These are phyloP conservation scores for Cercospora sp. DNA, from an alignment of 2,329 filamentous ascomycete genomes.

Conservation along the genomic window DNA sequence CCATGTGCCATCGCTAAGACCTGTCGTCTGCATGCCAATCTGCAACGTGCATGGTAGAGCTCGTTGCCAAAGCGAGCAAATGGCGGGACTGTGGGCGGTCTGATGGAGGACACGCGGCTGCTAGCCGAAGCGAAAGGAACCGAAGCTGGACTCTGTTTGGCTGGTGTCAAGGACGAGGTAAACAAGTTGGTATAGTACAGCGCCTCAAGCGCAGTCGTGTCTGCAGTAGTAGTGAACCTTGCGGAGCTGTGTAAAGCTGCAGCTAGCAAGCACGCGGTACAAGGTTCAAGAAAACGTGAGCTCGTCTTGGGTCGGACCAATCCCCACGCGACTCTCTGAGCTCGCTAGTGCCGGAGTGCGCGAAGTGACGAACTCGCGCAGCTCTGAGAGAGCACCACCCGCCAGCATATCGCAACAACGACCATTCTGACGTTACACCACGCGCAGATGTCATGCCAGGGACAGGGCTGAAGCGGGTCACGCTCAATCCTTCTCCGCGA, in stretches of 20 bases:
- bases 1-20: conserved; percentile 18
- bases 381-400: background rate
- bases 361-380: conserved; percentile 6
- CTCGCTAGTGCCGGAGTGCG: conserved; percentile 7
- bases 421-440: conserved; percentile 9
- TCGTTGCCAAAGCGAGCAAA: conserved; percentile 2
- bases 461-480: conserved; percentile 6
- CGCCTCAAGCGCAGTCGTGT: conserved; percentile 24
- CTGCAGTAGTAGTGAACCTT: conserved; percentile 22
- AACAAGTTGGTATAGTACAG: conserved; percentile 24
- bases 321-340: background rate
- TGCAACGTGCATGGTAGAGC: conserved; percentile 4
- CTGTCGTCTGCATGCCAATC: conserved; percentile 4
- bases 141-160: conserved; percentile 1
- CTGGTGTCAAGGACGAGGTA: background rate
- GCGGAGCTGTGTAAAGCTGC: conserved; percentile 14
- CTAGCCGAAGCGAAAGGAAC: conserved; percentile 3
- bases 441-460: conserved; percentile 19
- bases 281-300: conserved; percentile 6
- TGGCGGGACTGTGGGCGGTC: conserved; percentile 8
- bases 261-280: conserved; percentile 15
- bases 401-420: background rate
- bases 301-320: conserved; percentile 6
- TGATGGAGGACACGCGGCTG: background rate
- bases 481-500: conserved; percentile 92